phyloP scores from a whole-genome alignment of 495 filamentous ascomycete genomes.

The Podospora fimiseda region DNA sequence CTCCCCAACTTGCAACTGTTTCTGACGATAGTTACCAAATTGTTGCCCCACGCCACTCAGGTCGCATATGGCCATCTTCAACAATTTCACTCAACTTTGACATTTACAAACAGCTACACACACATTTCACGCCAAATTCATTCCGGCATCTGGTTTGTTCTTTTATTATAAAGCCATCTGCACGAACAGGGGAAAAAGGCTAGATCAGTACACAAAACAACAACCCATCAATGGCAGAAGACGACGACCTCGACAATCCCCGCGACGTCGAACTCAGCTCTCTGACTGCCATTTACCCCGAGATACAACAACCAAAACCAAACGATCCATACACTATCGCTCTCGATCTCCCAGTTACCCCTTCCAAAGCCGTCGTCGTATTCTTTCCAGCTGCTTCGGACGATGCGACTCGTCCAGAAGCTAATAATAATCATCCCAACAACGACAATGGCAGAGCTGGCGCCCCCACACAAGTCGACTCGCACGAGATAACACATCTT shows the following conservation, averaged over 20 bases:
- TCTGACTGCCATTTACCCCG: conserved; percentile 85
- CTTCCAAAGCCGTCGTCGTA: conserved; percentile 60
- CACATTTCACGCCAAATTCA: too few species aligned
- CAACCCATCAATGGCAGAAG: conserved; percentile 11
- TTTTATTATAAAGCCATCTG: neutral
- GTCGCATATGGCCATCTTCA: too few species aligned
- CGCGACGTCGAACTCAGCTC: conserved; percentile 74
- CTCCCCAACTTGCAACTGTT: too few species aligned
- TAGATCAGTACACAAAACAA: neutral
- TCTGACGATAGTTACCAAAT: too few species aligned
- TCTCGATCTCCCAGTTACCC: conserved; percentile 67
- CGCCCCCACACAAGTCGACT: conserved; percentile 32
- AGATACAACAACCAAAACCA: conserved; percentile 56
- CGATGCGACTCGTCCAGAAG: conserved; percentile 18
- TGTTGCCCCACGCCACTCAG: too few species aligned
- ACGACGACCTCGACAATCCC: conserved; percentile 49
- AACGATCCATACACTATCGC: conserved; percentile 56
- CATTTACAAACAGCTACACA: too few species aligned
- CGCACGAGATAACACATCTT: conserved; percentile 64
- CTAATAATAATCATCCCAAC: conserved; percentile 11
- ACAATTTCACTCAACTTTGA: too few species aligned
- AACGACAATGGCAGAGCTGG: neutral
- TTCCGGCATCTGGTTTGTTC: too few species aligned
- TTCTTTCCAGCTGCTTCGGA: conserved; percentile 56
- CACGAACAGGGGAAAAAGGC: too few species aligned